A percentile compares a stretch with the other conserved stretches of the same genome.
These are phyloP conservation scores for Cronartium quercuum DNA, from an alignment of 1,284 basidiomycete species.

Conservation along the genomic window DNA sequence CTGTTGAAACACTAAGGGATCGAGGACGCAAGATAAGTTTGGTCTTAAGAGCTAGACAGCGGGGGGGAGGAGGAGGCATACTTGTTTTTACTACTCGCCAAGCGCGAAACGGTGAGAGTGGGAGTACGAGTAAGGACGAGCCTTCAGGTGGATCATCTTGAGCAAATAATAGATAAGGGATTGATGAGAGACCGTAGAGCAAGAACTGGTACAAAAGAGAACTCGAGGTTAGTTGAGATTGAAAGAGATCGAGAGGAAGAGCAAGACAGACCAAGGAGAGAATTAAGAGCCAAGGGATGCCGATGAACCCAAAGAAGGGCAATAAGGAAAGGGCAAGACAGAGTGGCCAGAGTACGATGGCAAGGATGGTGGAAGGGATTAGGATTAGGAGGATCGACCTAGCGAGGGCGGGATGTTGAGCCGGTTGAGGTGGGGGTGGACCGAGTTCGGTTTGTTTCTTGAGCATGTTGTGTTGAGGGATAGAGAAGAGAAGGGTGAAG, in stretches of 20 bases:
- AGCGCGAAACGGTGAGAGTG: conserved; percentile 47
- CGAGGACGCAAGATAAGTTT: neutral
- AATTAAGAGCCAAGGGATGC: conserved; percentile 45
- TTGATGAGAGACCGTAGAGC: conserved; percentile 44
- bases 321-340: conserved; percentile 39
- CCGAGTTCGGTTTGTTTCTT: too few relatives aligned
- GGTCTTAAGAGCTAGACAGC: conserved; percentile 43
- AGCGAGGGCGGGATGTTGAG: too few relatives aligned
- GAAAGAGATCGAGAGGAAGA: neutral
- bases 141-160: conserved; percentile 42
- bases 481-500: too few relatives aligned
- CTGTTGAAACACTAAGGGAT: neutral
- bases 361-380: neutral
- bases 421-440: too few relatives aligned
- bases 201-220: conserved; percentile 46
- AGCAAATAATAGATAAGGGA: conserved; percentile 43
- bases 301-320: conserved; percentile 43
- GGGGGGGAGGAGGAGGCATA: conserved; percentile 45
- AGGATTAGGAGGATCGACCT: too few relatives aligned
- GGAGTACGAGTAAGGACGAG: conserved; percentile 43
- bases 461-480: too few relatives aligned
- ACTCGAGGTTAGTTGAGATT: neutral
- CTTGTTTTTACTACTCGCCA: conserved; percentile 46
- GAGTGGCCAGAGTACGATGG: conserved; percentile 33
- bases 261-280: conserved; percentile 3